Base-by-base conservation (phyloP, 345 rosid species). In the Euphorbia pulcherrima region DNA sequence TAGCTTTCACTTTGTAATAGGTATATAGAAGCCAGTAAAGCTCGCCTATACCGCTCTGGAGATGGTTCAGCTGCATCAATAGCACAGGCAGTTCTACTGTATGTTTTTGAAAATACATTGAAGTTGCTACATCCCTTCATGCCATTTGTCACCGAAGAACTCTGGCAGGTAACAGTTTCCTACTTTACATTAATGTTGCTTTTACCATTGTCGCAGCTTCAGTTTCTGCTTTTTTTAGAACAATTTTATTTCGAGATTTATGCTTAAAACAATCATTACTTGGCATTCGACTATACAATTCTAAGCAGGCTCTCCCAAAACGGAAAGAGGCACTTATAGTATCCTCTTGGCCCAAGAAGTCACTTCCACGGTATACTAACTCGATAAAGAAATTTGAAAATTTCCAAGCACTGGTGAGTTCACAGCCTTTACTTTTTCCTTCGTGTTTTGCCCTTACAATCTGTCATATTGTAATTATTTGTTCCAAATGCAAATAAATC, bases 21-120 rank as follows among this genome's bases (percentile, higher is more conserved):
- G 98, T 93, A 90, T 64, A 93, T 93, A 71, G 98, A 93, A 86
- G 92, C 97, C 75, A 89, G 98, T 73, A 93, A 93, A 81, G 86
- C 96, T 74, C 90, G 91, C 58, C 81, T 93, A 40, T 89, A 87
- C 72, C 82, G 78, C 46, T 75, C 88, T 62, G 88, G 87, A 73
- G 81, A 69, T 53, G 72, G 62, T 69, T 78, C 87, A 44, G 77
- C 41, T 71, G 80, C 89, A 75, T 73, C 79, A 48, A 75, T 79
- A 71, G 87, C 96, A 30, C 98, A 89, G 83, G 86, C 98, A 27
- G 94, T 90, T 78, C 80, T 90, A 44, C 76, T 93, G 58, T 89
- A 93, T 77, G 90, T 89, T 74, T 93, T 90, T 67, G 91, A 87
- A 81, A 87, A 85, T 68, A 79, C 87, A 76, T 86, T 93, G 70